Base-by-base conservation (phyloP, 768 basidiomycete species). In the Tremella yokohamensis region DNA sequence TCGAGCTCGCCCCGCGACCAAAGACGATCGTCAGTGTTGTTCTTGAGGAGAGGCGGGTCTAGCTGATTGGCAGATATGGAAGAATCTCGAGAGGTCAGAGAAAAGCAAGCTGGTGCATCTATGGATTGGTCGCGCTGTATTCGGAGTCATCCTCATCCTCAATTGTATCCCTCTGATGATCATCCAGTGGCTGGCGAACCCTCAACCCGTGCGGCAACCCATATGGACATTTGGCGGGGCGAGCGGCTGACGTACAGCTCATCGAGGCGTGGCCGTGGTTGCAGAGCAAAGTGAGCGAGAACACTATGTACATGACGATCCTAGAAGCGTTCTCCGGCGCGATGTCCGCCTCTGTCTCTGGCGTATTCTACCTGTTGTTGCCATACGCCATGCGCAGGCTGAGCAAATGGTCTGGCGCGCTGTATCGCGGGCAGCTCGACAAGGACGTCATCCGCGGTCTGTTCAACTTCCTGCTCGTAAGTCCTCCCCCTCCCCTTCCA, bases 131-230 rank as follows among this genome's bases (percentile, higher is more conserved):
- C 60, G 58, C n/a, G 19, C 61, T 7, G 50, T 56, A 6, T 47
- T 70, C 7, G 39, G 56, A 20, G 22, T 63, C 38, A 60, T 73
- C 18, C 66, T 60, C 45, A 50, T 66, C 16, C 12, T 70, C 50
- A 70, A 73, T 52, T 67, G 67, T 18, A 50, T 70, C 4, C 71
- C 71, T 3, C 56, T 73, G 25, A 65, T 73, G 62, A 40, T 56
- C 22, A 66, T 73, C 55, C 58, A 61, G 1, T 16, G 65, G 0
- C 51, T 73, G 29, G 64, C 71, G 3, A 73, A 73, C 51, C 47
- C 69, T 16, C 52, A 60, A 8, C 50, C 53, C 8, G 69, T 73
- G 40, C 56, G 71, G 1, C 13, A 1, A 22, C 13, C 39, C 40
- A 4, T 45, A n/a, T 6, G 6, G 15, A 6, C 15, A 15, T 45